Base-by-base conservation (phyloP, 345 rosid species). In the Salix udensis region DNA sequence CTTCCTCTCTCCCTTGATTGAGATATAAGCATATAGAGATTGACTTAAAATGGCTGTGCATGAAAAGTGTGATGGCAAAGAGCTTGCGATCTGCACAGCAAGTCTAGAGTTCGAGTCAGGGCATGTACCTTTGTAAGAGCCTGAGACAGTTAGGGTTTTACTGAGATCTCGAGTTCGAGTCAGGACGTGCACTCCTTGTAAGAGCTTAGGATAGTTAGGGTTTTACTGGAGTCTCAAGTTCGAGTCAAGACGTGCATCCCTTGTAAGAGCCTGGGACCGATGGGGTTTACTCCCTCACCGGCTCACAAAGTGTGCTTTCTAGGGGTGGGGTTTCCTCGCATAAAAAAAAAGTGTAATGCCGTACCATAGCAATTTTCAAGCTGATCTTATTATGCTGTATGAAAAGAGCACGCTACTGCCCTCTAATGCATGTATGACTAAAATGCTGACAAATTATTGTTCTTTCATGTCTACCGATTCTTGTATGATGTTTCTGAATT, bases 191-290 rank as follows among this genome's bases (percentile, higher is more conserved):
- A 30, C 3, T n/a, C 31, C 0, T 31, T 31, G 34, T 31, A 31
- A 31, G 5, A 31, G 34, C 5, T 0, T 0, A 0, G 0, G 0
- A 31, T 5, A 31, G 34, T 5, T 4, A 0, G 0, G 34, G 34
- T 28, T n/a, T n/a, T n/a, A n/a, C n/a, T n/a, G n/a, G n/a, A n/a
- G n/a, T n/a, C n/a, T n/a, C n/a, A n/a, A n/a, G n/a, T n/a, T n/a
- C n/a, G n/a, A n/a, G n/a, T n/a, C n/a, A n/a, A 26, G 26, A 1
- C 26, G 26, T 26, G 26, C 26, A 26, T 26, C 26, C 26, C 26
- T 26, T 30, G 31, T 30, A 30, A 30, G 31, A 30, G 31, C 31
- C 31, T 30, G 31, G 2, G 31, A 30, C 31, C 2, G 31, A 2
- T 2, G 31, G 3, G 31, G 31, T 31, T 31, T 31, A 34, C 6